These are phyloP conservation scores for Gossypium herbaceum DNA, from an alignment of 345 rosid genomes.

Conservation along the genomic window DNA sequence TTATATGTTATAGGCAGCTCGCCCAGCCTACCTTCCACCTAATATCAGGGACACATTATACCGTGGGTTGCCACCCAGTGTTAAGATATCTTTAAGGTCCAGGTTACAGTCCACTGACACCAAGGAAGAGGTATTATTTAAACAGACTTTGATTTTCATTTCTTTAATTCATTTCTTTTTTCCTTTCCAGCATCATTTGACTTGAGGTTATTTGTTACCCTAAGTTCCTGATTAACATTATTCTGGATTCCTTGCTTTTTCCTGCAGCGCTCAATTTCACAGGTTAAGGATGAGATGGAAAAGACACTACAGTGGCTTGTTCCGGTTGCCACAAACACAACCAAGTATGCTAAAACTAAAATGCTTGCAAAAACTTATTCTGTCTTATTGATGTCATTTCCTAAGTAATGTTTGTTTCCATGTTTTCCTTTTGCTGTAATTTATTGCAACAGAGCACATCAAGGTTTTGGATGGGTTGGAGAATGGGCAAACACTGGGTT, in stretches of 20 bases:
- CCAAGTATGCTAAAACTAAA: slow-evolving; percentile 46
- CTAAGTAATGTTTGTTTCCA: slow-evolving; percentile 10
- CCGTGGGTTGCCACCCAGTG: slow-evolving; percentile 53
- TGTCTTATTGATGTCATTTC: no score
- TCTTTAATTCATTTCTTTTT: background rate
- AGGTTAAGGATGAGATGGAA: slow-evolving; percentile 79
- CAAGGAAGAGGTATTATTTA: slow-evolving; percentile 56
- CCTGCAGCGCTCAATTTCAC: slow-evolving; percentile 52
- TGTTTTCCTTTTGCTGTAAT: slow-evolving; percentile 16
- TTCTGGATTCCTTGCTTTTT: slow-evolving; percentile 17
- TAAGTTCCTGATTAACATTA: no score
- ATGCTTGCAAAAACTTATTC: background rate
- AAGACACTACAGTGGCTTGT: slow-evolving; percentile 83
- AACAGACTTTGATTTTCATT: background rate
- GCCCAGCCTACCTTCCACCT: slow-evolving; percentile 66
- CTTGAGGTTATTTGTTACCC: background rate
- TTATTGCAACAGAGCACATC: slow-evolving; percentile 59
- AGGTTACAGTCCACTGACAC: slow-evolving; percentile 40
- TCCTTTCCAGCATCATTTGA: background rate
- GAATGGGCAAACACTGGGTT: slow-evolving; percentile 94
- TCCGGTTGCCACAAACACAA: slow-evolving; percentile 74
- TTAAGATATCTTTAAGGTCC: slow-evolving; percentile 61
- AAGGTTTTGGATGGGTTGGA: slow-evolving; percentile 97
- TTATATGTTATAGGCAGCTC: slow-evolving; percentile 48
- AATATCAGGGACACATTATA: slow-evolving; percentile 66